A percentile compares a stretch with the other conserved stretches of the same genome.
Conservation (phyloP, 441 rosid genomes). For the Adansonia gregorii region DNA sequence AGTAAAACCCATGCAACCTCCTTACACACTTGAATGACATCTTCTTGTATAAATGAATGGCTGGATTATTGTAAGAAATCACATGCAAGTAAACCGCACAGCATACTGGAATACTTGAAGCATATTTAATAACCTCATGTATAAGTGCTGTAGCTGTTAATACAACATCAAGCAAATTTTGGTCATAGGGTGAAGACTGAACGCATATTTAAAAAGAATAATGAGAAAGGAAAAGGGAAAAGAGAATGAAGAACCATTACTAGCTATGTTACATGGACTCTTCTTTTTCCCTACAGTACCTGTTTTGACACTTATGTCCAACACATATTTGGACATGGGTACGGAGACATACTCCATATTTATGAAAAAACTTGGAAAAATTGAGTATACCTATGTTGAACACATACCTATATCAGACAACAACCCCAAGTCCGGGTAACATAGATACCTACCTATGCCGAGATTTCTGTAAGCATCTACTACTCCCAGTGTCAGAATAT, state of each 20-base stretch:
- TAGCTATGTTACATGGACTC: too few species aligned
- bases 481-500: slow-evolving; percentile 88
- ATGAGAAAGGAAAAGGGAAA: neutral
- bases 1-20: slow-evolving; percentile 75
- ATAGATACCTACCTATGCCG: slow-evolving; percentile 64
- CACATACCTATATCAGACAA: too few species aligned
- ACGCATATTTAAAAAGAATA: neutral
- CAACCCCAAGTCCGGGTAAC: too few species aligned
- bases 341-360: too few species aligned
- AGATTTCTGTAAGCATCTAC: slow-evolving; percentile 72
- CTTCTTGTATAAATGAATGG: slow-evolving; percentile 83
- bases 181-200: neutral
- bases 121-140: slow-evolving; percentile 71
- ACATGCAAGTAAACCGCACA: slow-evolving; percentile 94
- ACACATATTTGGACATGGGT: too few species aligned
- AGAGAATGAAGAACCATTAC: slow-evolving; percentile 20
- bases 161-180: slow-evolving; percentile 21
- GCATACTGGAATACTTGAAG: slow-evolving; percentile 64
- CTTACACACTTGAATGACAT: slow-evolving; percentile 83
- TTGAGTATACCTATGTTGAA: too few species aligned
- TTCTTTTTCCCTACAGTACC: too few species aligned
- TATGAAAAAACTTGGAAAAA: too few species aligned
- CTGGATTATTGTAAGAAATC: slow-evolving; percentile 87
- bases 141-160: slow-evolving; percentile 78
- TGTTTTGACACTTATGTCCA: too few species aligned